Evolutionary conservation across 768 basidiomycete genomes (phyloP).

Genomic region (Mycena latifolia): DNA sequence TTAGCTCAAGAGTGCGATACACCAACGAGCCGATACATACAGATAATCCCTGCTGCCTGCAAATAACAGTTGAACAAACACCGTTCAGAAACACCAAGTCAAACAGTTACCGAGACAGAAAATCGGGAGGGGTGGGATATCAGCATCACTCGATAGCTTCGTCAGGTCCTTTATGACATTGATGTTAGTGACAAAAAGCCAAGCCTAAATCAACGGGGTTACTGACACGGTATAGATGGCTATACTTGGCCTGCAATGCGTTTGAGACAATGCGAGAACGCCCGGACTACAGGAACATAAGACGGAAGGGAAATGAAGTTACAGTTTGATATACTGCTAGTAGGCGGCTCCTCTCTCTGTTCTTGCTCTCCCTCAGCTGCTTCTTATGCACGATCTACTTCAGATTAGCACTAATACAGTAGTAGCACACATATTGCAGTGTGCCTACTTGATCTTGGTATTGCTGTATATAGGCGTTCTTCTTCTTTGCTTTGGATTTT

Average conservation of each 20-base stretch:
- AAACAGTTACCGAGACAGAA: slow-evolving; percentile 26
- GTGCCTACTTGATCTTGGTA: slow-evolving; percentile 11
- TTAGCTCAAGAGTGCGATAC: neutral
- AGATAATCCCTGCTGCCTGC: slow-evolving; percentile 33
- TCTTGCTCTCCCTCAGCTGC: neutral
- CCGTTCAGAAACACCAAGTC: neutral
- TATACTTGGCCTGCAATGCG: slow-evolving; percentile 16
- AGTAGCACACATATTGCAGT: neutral
- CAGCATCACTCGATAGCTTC: neutral
- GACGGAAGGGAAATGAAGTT: neutral
- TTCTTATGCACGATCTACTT: slow-evolving; percentile 7
- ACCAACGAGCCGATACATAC: slow-evolving; percentile 4
- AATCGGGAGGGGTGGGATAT: slow-evolving; percentile 21
- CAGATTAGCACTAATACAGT: neutral
- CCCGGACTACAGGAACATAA: slow-evolving; percentile 11
- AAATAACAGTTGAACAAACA: neutral
- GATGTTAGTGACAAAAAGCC: no score
- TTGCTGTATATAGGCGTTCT: neutral
- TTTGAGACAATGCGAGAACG: slow-evolving; percentile 20
- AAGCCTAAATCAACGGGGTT: no score
- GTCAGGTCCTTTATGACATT: neutral
- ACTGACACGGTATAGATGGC: slow-evolving; percentile 5
- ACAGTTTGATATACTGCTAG: slow-evolving; percentile 20
- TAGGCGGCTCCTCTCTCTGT: slow-evolving; percentile 16
- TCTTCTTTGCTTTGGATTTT: slow-evolving; percentile 15